A percentile compares a stretch with the other conserved stretches of the same genome.
These are phyloP conservation scores for Dianthus caryophyllus DNA, from an alignment of 148 eudicot genomes.

Conservation along the genomic window DNA sequence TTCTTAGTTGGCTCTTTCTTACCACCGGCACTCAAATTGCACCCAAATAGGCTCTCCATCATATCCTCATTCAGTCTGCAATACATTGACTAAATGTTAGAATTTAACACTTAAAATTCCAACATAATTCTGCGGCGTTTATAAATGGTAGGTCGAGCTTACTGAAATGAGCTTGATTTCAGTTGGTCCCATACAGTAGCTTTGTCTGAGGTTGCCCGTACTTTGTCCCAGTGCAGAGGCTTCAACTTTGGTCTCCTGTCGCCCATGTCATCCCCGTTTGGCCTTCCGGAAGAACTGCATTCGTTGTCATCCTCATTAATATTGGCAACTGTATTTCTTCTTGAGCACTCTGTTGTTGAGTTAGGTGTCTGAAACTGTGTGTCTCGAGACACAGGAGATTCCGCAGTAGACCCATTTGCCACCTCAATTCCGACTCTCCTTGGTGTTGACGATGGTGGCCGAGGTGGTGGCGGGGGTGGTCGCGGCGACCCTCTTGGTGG, in stretches of 20 bases:
- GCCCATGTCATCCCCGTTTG: slow-evolving; percentile 53
- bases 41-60: slow-evolving; percentile 51
- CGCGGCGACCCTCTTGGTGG: slow-evolving; percentile 33
- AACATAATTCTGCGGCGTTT: neutral
- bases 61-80: slow-evolving; percentile 54
- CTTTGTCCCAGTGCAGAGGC: slow-evolving; percentile 97
- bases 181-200: slow-evolving; percentile 93
- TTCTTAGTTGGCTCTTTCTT: slow-evolving; percentile 28
- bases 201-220: slow-evolving; percentile 71
- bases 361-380: slow-evolving; percentile 21
- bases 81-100: slow-evolving; percentile 4
- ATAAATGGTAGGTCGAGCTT: slow-evolving; percentile 28
- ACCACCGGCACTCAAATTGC: slow-evolving; percentile 20
- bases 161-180: slow-evolving; percentile 91
- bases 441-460: slow-evolving; percentile 21
- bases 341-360: slow-evolving; percentile 21
- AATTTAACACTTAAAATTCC: neutral
- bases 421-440: slow-evolving; percentile 23
- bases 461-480: slow-evolving; percentile 30
- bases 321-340: slow-evolving; percentile 26
- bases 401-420: slow-evolving; percentile 23
- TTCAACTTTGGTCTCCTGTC: slow-evolving; percentile 67
- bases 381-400: slow-evolving; percentile 22
- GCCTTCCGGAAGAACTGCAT: slow-evolving; percentile 38
- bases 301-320: slow-evolving; percentile 29